A percentile compares a stretch with the other conserved stretches of the same genome.
Conservation (phyloP, 257 asterid genomes). For the Solanum habrochaites region DNA sequence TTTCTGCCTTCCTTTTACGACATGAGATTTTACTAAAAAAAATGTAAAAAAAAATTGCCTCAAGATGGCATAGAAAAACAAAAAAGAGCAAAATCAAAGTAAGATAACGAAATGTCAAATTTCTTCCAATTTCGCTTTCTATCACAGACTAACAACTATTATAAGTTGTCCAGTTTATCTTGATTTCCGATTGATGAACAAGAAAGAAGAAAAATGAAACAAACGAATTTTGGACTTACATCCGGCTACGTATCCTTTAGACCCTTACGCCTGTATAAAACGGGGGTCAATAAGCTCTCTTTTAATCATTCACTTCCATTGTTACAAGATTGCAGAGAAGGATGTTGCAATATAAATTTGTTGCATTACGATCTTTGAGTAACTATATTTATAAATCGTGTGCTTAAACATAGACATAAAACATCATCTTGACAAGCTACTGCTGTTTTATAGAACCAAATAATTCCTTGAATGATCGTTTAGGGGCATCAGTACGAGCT, state of each 20-base stretch:
- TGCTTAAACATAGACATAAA: not conserved
- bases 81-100: no score
- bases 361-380: not conserved
- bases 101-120: no score
- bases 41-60: not conserved
- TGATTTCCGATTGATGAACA: no score
- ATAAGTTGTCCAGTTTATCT: no score
- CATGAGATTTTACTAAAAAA: not conserved
- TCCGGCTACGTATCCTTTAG: no score
- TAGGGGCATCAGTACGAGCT: slow-evolving; percentile 66
- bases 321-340: not conserved
- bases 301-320: not conserved
- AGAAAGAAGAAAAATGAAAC: no score
- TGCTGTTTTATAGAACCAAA: slow-evolving; percentile 62
- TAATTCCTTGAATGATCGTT: slow-evolving; percentile 62
- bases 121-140: no score
- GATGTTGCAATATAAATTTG: not conserved
- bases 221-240: no score
- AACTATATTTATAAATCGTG: not conserved
- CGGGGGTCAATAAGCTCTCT: not conserved
- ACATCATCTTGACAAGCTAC: slow-evolving; percentile 7
- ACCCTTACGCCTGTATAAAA: not conserved
- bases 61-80: no score
- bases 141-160: no score
- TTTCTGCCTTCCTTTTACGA: not conserved